Evolutionary conservation across 1,139 yeast genomes (phyloP).

Genomic region (Arxiozyma telluris): DNA sequence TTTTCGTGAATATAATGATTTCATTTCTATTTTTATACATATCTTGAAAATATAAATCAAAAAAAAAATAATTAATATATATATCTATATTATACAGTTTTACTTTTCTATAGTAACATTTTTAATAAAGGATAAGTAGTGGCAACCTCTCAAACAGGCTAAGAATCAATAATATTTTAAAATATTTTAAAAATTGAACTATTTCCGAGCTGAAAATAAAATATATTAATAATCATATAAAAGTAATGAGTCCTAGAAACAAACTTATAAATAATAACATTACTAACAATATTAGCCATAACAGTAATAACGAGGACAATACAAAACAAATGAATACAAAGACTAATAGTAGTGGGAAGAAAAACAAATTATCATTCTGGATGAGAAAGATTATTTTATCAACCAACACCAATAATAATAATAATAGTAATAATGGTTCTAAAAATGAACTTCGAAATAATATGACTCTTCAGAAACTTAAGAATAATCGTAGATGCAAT

Average conservation of each 20-base stretch:
- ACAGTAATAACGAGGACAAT: background rate
- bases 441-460: background rate
- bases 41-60: no score
- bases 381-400: constrained; percentile 28
- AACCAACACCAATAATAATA: background rate
- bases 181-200: no score
- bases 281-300: no score
- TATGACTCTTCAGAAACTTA: background rate
- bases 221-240: background rate
- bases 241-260: background rate
- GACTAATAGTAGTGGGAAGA: constrained; percentile 7
- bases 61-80: no score
- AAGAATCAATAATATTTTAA: no score
- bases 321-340: background rate
- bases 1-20: no score
- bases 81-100: no score
- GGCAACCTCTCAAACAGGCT: no score
- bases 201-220: background rate
- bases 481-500: background rate
- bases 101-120: no score
- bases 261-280: background rate
- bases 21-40: no score
- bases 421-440: background rate
- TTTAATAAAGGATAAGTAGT: no score
- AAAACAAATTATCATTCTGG: constrained; percentile 27